A percentile compares a stretch with the other conserved stretches of the same genome.
These are phyloP conservation scores for Pyrus hybrid DNA, from an alignment of 331 rosid species.

Conservation along the genomic window DNA sequence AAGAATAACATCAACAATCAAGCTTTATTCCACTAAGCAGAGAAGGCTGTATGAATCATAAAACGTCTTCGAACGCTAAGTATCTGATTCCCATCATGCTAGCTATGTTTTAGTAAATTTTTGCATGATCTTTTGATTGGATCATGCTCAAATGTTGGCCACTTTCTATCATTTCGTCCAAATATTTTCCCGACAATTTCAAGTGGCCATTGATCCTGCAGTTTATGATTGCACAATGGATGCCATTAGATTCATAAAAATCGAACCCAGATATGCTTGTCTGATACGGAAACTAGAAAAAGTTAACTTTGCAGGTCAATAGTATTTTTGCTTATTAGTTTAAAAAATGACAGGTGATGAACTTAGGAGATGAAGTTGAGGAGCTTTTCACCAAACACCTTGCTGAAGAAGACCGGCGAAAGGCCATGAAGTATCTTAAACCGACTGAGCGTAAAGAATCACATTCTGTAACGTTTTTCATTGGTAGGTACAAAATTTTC, in stretches of 20 bases:
- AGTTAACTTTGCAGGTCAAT: constrained; percentile 4
- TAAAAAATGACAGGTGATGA: constrained; percentile 58
- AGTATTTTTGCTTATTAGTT: constrained; percentile 26
- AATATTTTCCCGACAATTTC: constrained; percentile 47
- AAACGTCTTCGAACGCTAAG: background rate
- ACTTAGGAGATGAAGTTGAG: constrained; percentile 74
- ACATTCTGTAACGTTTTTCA: constrained; percentile 77
- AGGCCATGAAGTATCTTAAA: constrained; percentile 92
- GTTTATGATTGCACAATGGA: constrained; percentile 37
- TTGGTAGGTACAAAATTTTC: constrained; percentile 40
- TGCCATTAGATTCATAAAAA: constrained; percentile 23
- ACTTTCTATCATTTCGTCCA: constrained; percentile 25
- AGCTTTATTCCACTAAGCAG: no score
- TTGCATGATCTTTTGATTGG: constrained; percentile 23
- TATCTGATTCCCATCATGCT: constrained; percentile 3
- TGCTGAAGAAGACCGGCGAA: constrained; percentile 66
- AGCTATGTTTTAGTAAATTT: constrained; percentile 5
- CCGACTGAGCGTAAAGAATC: constrained; percentile 76
- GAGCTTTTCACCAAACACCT: constrained; percentile 63
- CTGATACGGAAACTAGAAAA: constrained; percentile 25
- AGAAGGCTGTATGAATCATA: no score
- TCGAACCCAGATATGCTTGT: constrained; percentile 45
- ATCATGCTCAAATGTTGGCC: constrained; percentile 42
- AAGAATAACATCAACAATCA: no score
- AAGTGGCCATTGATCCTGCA: constrained; percentile 57